phyloP scores from a whole-genome alignment of 2,329 filamentous ascomycete species.

The Cercospora zeae-maydis region DNA sequence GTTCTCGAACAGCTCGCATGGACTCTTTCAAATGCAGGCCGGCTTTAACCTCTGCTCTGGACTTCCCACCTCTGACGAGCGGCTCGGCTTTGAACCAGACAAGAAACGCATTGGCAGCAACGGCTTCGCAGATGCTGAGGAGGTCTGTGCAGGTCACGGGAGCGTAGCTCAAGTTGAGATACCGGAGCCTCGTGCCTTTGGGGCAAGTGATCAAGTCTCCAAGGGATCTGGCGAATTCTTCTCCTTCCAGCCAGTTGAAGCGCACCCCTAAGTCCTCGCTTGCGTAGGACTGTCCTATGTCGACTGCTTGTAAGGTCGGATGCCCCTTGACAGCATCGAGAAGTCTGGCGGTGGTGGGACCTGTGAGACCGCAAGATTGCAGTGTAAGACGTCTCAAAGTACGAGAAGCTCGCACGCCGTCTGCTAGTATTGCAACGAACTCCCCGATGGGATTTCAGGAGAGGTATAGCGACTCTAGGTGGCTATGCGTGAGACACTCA shows the following conservation, averaged over 20 bases:
- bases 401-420: slow-evolving; percentile 27
- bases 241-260: slow-evolving; percentile 48
- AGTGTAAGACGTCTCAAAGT: slow-evolving; percentile 36
- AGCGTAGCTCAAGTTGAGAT: slow-evolving; percentile 43
- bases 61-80: slow-evolving; percentile 34
- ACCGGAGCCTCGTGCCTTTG: slow-evolving; percentile 36
- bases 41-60: slow-evolving; percentile 22
- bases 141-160: slow-evolving; percentile 35
- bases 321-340: slow-evolving; percentile 40
- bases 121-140: slow-evolving; percentile 32
- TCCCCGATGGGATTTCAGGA: slow-evolving; percentile 37
- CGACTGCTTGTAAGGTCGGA: slow-evolving; percentile 39
- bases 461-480: slow-evolving; percentile 34
- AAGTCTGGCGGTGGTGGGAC: slow-evolving; percentile 40
- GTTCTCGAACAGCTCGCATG: slow-evolving; percentile 22
- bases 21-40: slow-evolving; percentile 10
- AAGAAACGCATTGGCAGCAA: slow-evolving; percentile 36
- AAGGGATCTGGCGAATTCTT: slow-evolving; percentile 38
- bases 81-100: slow-evolving; percentile 41
- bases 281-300: slow-evolving; percentile 48
- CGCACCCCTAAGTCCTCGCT: slow-evolving; percentile 46
- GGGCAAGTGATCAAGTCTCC: slow-evolving; percentile 34
- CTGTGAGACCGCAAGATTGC: slow-evolving; percentile 46
- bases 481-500: slow-evolving; percentile 21
- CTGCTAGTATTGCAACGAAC: slow-evolving; percentile 24